Percentiles rank a stretch among this genome's conserved stretches.
Evolutionary conservation across 768 basidiomycete genomes (phyloP).

Genomic region (Clitopilus hobsonii): DNA sequence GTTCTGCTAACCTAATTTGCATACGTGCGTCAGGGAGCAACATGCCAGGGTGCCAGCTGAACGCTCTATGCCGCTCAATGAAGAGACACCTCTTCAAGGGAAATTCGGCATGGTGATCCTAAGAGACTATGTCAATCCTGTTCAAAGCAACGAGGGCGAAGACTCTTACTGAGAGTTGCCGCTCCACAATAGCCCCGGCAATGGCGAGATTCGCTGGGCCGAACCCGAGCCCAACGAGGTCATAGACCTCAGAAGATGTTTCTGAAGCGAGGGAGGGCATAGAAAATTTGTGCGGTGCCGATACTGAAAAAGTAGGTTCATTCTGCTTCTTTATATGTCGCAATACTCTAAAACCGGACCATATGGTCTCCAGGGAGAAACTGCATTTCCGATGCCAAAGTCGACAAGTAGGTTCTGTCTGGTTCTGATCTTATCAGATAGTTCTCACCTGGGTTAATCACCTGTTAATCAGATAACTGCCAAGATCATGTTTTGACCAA

Average conservation of each 20-base stretch:
- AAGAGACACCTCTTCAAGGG: slow-evolving; percentile 31
- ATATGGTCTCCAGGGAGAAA: background rate
- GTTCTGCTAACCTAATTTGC: slow-evolving; percentile 41
- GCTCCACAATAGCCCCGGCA: slow-evolving; percentile 44
- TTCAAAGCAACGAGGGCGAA: slow-evolving; percentile 1
- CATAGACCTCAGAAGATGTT: slow-evolving; percentile 23
- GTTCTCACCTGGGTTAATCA: slow-evolving; percentile 21
- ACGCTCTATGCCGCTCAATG: slow-evolving; percentile 42
- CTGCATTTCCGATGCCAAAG: background rate
- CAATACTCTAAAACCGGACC: background rate
- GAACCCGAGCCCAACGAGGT: slow-evolving; percentile 47
- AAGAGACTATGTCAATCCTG: background rate
- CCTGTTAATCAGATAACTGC: slow-evolving; percentile 12
- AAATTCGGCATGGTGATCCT: slow-evolving; percentile 10
- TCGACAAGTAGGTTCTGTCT: background rate
- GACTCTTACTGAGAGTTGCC: slow-evolving; percentile 19
- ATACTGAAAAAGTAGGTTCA: background rate
- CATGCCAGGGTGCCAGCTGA: slow-evolving; percentile 56
- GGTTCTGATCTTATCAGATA: slow-evolving; percentile 24
- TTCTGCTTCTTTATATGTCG: background rate
- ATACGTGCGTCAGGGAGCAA: slow-evolving; percentile 45
- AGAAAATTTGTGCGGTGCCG: slow-evolving; percentile 2
- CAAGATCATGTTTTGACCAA: slow-evolving; percentile 14
- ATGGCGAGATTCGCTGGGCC: slow-evolving; percentile 51
- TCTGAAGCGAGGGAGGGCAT: slow-evolving; percentile 12